Conservation (phyloP, 352 stramenopile species). For the Phytophthora foliorum region DNA sequence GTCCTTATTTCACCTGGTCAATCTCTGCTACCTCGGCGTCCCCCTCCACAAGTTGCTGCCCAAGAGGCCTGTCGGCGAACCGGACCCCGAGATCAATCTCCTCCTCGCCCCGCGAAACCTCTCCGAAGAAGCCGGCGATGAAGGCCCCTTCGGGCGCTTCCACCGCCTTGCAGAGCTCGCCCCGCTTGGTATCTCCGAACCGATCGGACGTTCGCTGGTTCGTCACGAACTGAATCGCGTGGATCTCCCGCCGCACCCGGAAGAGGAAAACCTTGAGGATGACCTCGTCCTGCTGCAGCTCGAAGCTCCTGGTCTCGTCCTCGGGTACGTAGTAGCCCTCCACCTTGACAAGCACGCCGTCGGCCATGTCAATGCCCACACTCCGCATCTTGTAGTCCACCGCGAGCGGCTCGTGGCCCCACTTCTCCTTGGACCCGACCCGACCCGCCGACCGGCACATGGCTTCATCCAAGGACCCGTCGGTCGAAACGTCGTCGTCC, state of each 20-base stretch:
- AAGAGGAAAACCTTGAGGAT: constrained; percentile 43
- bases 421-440: constrained; percentile 32
- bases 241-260: constrained; percentile 37
- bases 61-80: constrained; percentile 22
- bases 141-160: constrained; percentile 37
- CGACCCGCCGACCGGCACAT: constrained; percentile 32
- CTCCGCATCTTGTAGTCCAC: constrained; percentile 22
- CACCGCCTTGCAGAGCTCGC: constrained; percentile 43
- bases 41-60: neutral
- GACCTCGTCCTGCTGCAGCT: constrained; percentile 21
- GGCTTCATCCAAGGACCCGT: constrained; percentile 30
- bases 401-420: constrained; percentile 27
- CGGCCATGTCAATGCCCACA: constrained; percentile 24
- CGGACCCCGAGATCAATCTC: constrained; percentile 36
- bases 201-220: constrained; percentile 31
- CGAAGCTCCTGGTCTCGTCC: constrained; percentile 8
- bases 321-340: constrained; percentile 23
- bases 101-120: constrained; percentile 24
- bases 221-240: constrained; percentile 44
- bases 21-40: constrained; percentile 35
- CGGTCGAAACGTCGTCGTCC: constrained; percentile 29
- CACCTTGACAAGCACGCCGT: constrained; percentile 28
- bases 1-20: constrained; percentile 39
- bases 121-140: constrained; percentile 42
- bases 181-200: constrained; percentile 28